Evolutionary conservation across 2,329 filamentous ascomycete species (phyloP).

Genomic region (Talaromyces marneffei): DNA sequence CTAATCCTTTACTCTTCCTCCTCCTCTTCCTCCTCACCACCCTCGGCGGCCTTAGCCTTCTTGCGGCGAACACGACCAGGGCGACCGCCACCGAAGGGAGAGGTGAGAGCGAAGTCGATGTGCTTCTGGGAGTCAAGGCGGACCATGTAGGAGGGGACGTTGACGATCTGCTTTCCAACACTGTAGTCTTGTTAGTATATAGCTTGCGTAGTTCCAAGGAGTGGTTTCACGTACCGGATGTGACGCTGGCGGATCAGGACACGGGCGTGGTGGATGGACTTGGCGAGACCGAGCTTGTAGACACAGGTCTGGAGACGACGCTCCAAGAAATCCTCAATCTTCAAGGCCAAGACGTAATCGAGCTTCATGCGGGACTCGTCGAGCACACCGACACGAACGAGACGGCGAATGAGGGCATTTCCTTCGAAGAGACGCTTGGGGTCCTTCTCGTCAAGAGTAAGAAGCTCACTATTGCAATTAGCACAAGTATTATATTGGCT

Average conservation of each 20-base stretch:
- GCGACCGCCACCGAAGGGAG: constrained; percentile 94
- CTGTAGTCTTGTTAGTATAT: constrained; percentile 35
- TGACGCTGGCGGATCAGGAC: constrained; percentile 99
- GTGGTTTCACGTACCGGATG: constrained; percentile 60
- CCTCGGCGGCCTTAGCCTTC: constrained; percentile 96
- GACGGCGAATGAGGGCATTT: constrained; percentile 99
- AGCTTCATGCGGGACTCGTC: constrained; percentile 99
- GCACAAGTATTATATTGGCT: not conserved
- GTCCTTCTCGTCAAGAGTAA: constrained; percentile 99
- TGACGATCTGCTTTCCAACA: constrained; percentile 99
- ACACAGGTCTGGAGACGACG: constrained; percentile 99
- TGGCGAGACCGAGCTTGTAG: constrained; percentile 99
- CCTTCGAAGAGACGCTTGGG: constrained; percentile 99
- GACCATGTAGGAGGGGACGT: constrained; percentile 98
- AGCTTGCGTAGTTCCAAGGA: not conserved
- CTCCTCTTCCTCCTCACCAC: constrained; percentile 56
- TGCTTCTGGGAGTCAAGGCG: constrained; percentile 99
- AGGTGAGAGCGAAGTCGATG: constrained; percentile 98
- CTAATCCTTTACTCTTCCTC: constrained; percentile 71
- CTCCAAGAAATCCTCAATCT: constrained; percentile 99
- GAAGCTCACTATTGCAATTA: constrained; percentile 70
- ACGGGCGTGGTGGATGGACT: constrained; percentile 99
- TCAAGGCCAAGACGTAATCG: constrained; percentile 99
- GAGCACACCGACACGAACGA: constrained; percentile 98
- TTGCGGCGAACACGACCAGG: constrained; percentile 98